Conservation (phyloP, 2,329 filamentous ascomycete genomes). For the Pseudogymnoascus pannorum region DNA sequence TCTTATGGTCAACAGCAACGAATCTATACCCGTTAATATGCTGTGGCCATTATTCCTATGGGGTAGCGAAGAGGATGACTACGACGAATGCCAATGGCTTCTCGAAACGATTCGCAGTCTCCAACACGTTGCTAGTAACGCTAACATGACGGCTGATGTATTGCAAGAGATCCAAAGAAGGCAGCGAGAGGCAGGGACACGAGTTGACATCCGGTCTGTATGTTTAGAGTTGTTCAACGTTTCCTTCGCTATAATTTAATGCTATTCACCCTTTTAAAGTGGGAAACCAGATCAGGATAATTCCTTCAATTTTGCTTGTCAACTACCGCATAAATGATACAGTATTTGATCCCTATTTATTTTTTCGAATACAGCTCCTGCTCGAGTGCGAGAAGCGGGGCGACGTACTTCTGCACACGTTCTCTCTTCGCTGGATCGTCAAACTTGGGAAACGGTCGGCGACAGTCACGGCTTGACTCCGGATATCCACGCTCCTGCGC, state of each 20-base stretch:
- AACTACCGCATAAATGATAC: not conserved
- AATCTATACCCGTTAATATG: conserved; percentile 46
- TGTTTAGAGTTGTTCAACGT: conserved; percentile 39
- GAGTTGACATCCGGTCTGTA: conserved; percentile 33
- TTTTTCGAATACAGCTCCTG: not conserved
- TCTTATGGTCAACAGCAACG: conserved; percentile 37
- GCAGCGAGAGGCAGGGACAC: conserved; percentile 31
- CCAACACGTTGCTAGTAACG: conserved; percentile 33
- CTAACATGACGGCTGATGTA: conserved; percentile 33
- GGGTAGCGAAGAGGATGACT: conserved; percentile 44
- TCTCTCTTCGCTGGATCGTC: conserved; percentile 34
- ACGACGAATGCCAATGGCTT: conserved; percentile 43
- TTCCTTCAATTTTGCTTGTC: not conserved
- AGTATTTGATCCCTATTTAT: not conserved
- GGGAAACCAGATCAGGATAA: not conserved
- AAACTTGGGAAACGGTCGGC: conserved; percentile 47
- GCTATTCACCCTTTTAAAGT: not conserved
- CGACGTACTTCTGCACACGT: conserved; percentile 5
- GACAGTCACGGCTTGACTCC: conserved; percentile 42
- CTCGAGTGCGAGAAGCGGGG: conserved; percentile 5
- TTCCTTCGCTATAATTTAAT: conserved; percentile 45
- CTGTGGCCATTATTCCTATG: conserved; percentile 50
- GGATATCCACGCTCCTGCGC: conserved; percentile 47
- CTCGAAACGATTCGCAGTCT: conserved; percentile 38
- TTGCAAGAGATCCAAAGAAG: conserved; percentile 33